These are phyloP conservation scores for Goffeauzyma gilvescens DNA, from an alignment of 768 basidiomycete species.

Conservation along the genomic window DNA sequence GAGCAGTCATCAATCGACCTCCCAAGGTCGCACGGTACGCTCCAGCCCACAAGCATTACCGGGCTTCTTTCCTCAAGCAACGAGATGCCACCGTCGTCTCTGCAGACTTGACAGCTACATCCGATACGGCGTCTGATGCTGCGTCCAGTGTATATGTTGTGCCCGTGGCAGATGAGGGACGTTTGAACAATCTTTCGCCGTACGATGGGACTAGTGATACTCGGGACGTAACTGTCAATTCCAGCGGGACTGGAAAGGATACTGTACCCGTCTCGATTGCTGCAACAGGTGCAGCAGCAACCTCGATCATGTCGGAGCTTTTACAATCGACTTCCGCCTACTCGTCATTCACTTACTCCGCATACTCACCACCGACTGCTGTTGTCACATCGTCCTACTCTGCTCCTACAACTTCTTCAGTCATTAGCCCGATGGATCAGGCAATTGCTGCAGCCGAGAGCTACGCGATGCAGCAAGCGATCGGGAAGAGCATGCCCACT, in stretches of 20 bases:
- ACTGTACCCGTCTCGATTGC: conserved; percentile 11
- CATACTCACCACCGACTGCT: conserved; percentile 11
- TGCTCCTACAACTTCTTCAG: not conserved
- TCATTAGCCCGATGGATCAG: conserved; percentile 11
- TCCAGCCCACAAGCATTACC: too few relatives aligned
- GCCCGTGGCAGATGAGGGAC: too few relatives aligned
- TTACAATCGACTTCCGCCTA: conserved; percentile 17
- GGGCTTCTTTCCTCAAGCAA: too few relatives aligned
- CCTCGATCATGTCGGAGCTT: conserved; percentile 14
- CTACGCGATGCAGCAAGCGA: conserved; percentile 12
- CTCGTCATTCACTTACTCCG: conserved; percentile 20
- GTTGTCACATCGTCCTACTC: not conserved
- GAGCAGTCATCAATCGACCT: too few relatives aligned
- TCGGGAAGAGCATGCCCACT: conserved; percentile 22
- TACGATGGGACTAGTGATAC: too few relatives aligned
- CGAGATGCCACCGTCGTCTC: too few relatives aligned
- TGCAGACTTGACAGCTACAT: too few relatives aligned
- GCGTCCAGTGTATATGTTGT: too few relatives aligned
- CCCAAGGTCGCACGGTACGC: too few relatives aligned
- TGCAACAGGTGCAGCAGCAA: conserved; percentile 1
- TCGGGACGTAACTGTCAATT: not conserved
- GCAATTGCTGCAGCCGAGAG: conserved; percentile 16
- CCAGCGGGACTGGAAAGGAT: conserved; percentile 11
- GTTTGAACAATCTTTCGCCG: too few relatives aligned
- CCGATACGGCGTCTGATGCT: too few relatives aligned